Percentiles rank a stretch among this genome's conserved stretches.
These are phyloP conservation scores for Talaromyces piceae DNA, from an alignment of 2,329 filamentous ascomycete species.

Conservation along the genomic window DNA sequence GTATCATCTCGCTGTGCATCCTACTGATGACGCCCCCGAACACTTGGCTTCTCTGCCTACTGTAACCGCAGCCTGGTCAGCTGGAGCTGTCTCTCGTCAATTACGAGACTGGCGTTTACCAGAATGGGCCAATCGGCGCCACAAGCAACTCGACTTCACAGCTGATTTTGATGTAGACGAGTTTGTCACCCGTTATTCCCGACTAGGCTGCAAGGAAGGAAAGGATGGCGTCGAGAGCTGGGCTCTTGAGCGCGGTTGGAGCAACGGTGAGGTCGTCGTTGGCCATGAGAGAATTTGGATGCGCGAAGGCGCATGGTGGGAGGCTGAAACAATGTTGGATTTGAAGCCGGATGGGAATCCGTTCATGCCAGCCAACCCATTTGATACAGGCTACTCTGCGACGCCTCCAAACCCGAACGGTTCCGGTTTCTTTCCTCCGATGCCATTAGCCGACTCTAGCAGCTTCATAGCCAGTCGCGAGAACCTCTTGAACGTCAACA, in stretches of 20 bases:
- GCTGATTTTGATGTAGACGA: slow-evolving; percentile 94
- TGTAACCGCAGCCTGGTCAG: slow-evolving; percentile 81
- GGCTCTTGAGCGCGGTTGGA: slow-evolving; percentile 93
- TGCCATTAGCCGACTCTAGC: slow-evolving; percentile 52
- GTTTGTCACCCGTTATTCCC: slow-evolving; percentile 73
- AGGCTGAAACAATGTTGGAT: slow-evolving; percentile 93
- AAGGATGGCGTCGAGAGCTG: slow-evolving; percentile 90
- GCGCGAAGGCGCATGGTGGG: slow-evolving; percentile 91
- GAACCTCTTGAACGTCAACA: slow-evolving; percentile 59
- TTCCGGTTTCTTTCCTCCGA: slow-evolving; percentile 62
- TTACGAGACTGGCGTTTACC: slow-evolving; percentile 87
- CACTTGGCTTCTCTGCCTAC: slow-evolving; percentile 65
- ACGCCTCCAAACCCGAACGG: slow-evolving; percentile 47
- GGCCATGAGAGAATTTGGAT: slow-evolving; percentile 94
- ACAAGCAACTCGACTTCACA: slow-evolving; percentile 87
- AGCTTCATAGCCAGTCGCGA: slow-evolving; percentile 64
- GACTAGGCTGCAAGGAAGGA: slow-evolving; percentile 81
- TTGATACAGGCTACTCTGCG: slow-evolving; percentile 67
- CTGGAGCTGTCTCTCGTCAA: slow-evolving; percentile 84
- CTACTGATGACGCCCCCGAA: slow-evolving; percentile 76
- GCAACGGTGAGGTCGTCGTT: slow-evolving; percentile 89
- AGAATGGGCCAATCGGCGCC: slow-evolving; percentile 93
- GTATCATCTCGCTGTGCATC: slow-evolving; percentile 90
- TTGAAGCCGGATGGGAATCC: slow-evolving; percentile 60
- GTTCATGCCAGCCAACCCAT: slow-evolving; percentile 49